phyloP scores from a whole-genome alignment of 306 rosid genomes.

The Trifolium fragiferum region DNA sequence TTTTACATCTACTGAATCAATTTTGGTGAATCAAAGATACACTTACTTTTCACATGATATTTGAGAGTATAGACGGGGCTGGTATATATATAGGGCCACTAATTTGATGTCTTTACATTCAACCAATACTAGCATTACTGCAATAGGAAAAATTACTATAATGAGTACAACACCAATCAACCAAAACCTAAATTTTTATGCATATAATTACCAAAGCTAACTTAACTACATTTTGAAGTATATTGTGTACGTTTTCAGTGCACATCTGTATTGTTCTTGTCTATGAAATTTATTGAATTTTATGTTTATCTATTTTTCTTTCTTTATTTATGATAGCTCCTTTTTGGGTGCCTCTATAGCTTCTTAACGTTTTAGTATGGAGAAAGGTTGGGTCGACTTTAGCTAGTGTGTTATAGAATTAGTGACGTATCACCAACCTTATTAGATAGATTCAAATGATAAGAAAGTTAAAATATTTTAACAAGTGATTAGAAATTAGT shows the following conservation, averaged over 20 bases:
- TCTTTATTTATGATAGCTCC: slow-evolving; percentile 31
- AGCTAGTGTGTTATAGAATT: no score
- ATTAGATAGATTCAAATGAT: no score
- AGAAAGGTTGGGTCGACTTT: slow-evolving; percentile 15
- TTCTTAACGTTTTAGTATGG: slow-evolving; percentile 30
- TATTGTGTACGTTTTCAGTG: slow-evolving; percentile 17
- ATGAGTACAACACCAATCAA: slow-evolving; percentile 14
- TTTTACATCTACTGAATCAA: no score
- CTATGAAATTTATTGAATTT: neutral
- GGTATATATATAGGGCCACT: slow-evolving; percentile 1
- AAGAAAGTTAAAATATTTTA: no score
- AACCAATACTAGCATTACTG: neutral
- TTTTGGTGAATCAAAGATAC: no score
- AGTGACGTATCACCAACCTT: no score
- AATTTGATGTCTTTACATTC: slow-evolving; percentile 30
- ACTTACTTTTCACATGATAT: slow-evolving; percentile 5
- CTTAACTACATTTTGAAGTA: neutral
- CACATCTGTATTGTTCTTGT: slow-evolving; percentile 39
- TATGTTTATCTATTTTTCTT: slow-evolving; percentile 5
- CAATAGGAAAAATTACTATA: slow-evolving; percentile 1
- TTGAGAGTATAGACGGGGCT: neutral
- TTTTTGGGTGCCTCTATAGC: slow-evolving; percentile 27
- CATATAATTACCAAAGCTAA: slow-evolving; percentile 11
- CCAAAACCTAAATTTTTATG: neutral
- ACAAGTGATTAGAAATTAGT: no score